Conservation (phyloP, 257 asterid genomes). For the Ocimum tenuiflorum region DNA sequence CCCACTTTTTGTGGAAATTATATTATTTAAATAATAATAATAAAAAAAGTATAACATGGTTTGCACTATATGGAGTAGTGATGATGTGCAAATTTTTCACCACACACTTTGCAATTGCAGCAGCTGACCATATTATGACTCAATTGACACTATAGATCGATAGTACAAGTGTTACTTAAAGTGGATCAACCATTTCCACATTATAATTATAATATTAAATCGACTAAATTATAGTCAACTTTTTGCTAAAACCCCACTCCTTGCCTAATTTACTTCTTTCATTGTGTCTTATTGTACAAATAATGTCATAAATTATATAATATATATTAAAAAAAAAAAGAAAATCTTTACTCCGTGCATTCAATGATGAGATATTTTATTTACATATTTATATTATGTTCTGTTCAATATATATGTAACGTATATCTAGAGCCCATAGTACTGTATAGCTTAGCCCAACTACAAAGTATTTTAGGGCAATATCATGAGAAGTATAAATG, state of each 20-base stretch:
- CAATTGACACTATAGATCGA: constrained; percentile 23
- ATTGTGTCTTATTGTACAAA: background rate
- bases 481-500: no score
- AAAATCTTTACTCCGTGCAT: background rate
- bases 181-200: constrained; percentile 24
- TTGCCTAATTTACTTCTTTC: constrained; percentile 1
- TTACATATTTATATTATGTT: no score
- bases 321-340: no score
- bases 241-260: constrained; percentile 4
- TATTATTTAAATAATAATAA: background rate
- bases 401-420: no score
- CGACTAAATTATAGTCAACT: constrained; percentile 5
- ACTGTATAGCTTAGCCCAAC: no score
- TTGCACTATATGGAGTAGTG: constrained; percentile 25
- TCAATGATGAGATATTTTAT: no score
- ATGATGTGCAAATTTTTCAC: constrained; percentile 2
- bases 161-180: constrained; percentile 17
- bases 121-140: constrained; percentile 27
- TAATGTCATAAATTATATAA: background rate
- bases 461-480: no score
- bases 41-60: constrained; percentile 7
- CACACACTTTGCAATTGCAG: constrained; percentile 16
- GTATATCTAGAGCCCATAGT: no score
- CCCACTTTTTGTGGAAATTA: background rate
- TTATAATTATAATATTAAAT: background rate